A percentile compares a stretch with the other conserved stretches of the same genome.
Evolutionary conservation across 352 stramenopile genomes (phyloP).

Genomic region (Phytophthora nicotianae): DNA sequence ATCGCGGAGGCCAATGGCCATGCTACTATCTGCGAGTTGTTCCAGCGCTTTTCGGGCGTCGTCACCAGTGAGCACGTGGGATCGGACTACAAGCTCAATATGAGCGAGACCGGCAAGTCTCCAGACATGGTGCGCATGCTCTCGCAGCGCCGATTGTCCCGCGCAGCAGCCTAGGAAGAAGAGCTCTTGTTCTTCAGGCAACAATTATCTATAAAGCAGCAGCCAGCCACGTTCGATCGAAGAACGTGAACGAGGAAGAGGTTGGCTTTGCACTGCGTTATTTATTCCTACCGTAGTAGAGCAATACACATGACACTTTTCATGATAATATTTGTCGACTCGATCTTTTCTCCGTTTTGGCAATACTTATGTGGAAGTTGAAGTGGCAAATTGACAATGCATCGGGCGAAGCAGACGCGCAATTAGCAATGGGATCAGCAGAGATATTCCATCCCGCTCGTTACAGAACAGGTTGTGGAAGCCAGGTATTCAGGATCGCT

Average conservation of each 20-base stretch:
- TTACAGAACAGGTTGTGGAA: neutral
- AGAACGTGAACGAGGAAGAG: constrained; percentile 16
- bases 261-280: constrained; percentile 10
- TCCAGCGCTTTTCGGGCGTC: constrained; percentile 53
- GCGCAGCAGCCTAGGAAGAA: constrained; percentile 15
- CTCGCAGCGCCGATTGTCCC: constrained; percentile 39
- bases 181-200: constrained; percentile 1
- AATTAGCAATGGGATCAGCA: neutral
- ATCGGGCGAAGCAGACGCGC: too few relatives aligned
- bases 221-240: constrained; percentile 24
- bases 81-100: constrained; percentile 38
- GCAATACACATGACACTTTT: constrained; percentile 15
- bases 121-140: constrained; percentile 46
- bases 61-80: constrained; percentile 25
- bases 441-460: neutral
- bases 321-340: neutral
- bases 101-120: constrained; percentile 41
- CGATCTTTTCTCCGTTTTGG: neutral
- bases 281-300: constrained; percentile 31
- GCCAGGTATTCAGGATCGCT: constrained; percentile 5
- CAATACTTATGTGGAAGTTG: constrained; percentile 16
- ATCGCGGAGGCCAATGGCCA: constrained; percentile 75
- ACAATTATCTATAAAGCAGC: constrained; percentile 28
- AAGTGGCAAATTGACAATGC: neutral
- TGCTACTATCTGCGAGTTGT: constrained; percentile 64